Base-by-base conservation (phyloP, 441 rosid species). In the Pelargonium myrrhifolium region DNA sequence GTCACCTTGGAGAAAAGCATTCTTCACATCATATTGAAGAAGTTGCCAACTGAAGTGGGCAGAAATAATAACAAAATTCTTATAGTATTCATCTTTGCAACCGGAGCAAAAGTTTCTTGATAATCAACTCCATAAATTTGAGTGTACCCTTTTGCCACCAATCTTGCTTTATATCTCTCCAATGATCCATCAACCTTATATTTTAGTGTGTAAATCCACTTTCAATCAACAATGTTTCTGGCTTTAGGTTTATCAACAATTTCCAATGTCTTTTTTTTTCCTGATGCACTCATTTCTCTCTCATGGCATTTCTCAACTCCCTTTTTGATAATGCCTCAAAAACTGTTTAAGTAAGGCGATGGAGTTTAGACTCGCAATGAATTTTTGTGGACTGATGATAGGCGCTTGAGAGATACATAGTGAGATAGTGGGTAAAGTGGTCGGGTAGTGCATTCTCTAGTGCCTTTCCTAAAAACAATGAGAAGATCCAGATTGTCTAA, bases 301-400 rank as follows among this genome's bases (percentile, higher is more conserved):
- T 53, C 59, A 53, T 53, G 17, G 59, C 59, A 11, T 53, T 53
- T 21, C 18, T 53, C 59, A 14, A 3, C 15, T 53, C 14, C 17
- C 59, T 6, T 53, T 53, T 3, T 11, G n/a, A 59, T 59, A 59
- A 59, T 21, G 63, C 63, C 35, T 60, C 64, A 60, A 14, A 60
- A 9, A 60, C 1, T 9, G 24, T 60, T 60, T 60, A 6, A 37
- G 64, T 6, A 60, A 7, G 11, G 37, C 11, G 9, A 60, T 60
- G 9, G 1, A 10, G n/a, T 60, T 60, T 60, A 60, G 64, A 26
- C 64, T 60, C 12, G n/a, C 9, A 9, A 60, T 9, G 22, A 60
- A 60, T 3, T 7, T n/a, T n/a, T 60, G n/a, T 60, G 37, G 64
- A 15, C 12, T 60, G 64, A n/a, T 60, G 64, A 22, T 8, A 60